Evolutionary conservation across 148 eudicot species (phyloP).

Genomic region (Vaccinium myrtillus): DNA sequence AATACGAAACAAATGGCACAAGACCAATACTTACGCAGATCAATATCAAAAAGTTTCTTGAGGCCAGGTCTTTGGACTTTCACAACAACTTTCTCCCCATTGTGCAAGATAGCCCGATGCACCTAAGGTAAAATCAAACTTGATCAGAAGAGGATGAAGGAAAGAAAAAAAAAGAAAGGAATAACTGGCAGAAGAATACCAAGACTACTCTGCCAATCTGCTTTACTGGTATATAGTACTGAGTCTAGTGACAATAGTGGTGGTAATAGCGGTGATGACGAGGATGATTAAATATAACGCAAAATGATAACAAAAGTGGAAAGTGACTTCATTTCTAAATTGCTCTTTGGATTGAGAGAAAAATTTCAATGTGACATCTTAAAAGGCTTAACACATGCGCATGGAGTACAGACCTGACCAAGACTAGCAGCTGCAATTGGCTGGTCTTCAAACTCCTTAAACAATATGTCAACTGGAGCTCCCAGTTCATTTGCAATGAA

Average conservation of each 20-base stretch:
- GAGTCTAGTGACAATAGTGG: background rate
- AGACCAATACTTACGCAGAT: conserved; percentile 65
- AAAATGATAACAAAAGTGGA: background rate
- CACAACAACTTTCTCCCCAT: conserved; percentile 87
- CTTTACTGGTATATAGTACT: background rate
- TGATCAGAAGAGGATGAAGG: background rate
- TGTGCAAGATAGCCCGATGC: conserved; percentile 90
- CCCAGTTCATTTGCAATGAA: conserved; percentile 80
- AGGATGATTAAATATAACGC: background rate
- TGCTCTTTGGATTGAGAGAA: background rate
- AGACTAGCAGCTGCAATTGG: conserved; percentile 99
- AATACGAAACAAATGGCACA: background rate
- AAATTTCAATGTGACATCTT: background rate
- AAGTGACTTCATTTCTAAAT: background rate
- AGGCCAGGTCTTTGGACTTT: conserved; percentile 98
- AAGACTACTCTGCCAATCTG: background rate
- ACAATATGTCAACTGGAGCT: conserved; percentile 70
- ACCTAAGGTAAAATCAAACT: conserved; percentile 49
- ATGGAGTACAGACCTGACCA: conserved; percentile 81
- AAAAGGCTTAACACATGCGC: background rate
- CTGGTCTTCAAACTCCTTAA: conserved; percentile 84
- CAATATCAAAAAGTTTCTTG: conserved; percentile 92
- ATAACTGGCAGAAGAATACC: background rate
- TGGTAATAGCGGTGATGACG: background rate
- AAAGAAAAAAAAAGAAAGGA: background rate